Percentiles rank a stretch among this genome's conserved stretches.
phyloP scores from a whole-genome alignment of 257 asterid species.

The Catharanthus roseus region DNA sequence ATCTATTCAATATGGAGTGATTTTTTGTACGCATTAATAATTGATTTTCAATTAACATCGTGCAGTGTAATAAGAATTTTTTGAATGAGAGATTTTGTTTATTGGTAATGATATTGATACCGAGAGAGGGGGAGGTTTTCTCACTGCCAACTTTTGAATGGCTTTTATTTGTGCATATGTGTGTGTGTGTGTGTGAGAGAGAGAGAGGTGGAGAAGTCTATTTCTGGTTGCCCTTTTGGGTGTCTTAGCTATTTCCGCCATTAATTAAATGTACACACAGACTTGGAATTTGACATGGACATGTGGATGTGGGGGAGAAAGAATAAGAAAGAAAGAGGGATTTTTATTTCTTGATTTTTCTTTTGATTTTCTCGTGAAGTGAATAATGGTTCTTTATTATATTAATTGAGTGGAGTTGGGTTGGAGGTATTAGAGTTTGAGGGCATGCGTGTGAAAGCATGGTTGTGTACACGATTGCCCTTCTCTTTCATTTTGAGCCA shows the following conservation, averaged over 20 bases:
- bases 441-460: neutral
- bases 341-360: neutral
- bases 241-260: slow-evolving; percentile 7
- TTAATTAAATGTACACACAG: slow-evolving; percentile 10
- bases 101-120: too few relatives aligned
- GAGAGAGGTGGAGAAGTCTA: slow-evolving; percentile 5
- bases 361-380: too few relatives aligned
- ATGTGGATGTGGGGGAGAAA: neutral
- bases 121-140: neutral
- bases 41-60: too few relatives aligned
- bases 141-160: slow-evolving; percentile 11
- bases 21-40: too few relatives aligned
- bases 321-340: neutral
- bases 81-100: too few relatives aligned
- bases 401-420: neutral
- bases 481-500: neutral
- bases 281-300: slow-evolving; percentile 21
- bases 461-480: neutral
- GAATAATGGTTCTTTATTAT: neutral
- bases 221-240: slow-evolving; percentile 16
- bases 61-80: too few relatives aligned
- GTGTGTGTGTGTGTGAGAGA: neutral
- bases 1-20: too few relatives aligned
- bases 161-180: neutral
- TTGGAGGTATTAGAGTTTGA: neutral